Evolutionary conservation across 2,329 filamentous ascomycete species (phyloP).

Genomic region (Thermochaetoides dissita): DNA sequence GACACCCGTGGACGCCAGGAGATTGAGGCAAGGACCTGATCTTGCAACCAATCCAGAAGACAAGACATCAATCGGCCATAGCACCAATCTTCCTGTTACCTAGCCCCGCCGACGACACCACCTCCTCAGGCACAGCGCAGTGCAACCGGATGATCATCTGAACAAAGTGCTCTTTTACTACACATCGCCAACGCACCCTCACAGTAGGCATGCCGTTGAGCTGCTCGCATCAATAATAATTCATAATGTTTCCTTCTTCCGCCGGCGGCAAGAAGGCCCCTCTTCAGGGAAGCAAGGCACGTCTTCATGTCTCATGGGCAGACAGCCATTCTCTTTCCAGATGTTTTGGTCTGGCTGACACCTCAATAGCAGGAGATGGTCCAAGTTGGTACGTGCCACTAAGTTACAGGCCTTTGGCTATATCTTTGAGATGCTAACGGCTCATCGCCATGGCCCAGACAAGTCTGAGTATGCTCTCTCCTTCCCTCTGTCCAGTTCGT

Average conservation of each 20-base stretch:
- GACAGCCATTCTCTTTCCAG: constrained; percentile 1
- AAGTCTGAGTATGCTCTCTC: constrained; percentile 44
- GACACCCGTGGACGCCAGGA: too few species aligned
- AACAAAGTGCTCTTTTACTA: too few species aligned
- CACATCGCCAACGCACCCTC: too few species aligned
- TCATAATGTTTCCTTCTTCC: constrained; percentile 50
- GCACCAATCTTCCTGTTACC: too few species aligned
- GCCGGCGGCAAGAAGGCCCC: constrained; percentile 54
- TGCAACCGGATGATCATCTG: too few species aligned
- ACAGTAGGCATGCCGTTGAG: constrained; percentile 12
- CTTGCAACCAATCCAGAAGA: too few species aligned
- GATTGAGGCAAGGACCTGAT: constrained; percentile 2
- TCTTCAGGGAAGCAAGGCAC: constrained; percentile 44
- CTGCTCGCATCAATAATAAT: constrained; percentile 1
- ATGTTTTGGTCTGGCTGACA: constrained; percentile 6
- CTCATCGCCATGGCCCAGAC: constrained; percentile 25
- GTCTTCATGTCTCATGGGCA: constrained; percentile 16
- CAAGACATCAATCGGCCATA: too few species aligned
- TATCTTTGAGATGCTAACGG: too few species aligned
- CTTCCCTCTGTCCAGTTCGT: constrained; percentile 13
- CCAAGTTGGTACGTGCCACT: constrained; percentile 67
- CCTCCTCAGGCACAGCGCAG: too few species aligned
- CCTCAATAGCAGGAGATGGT: constrained; percentile 74
- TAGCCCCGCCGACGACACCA: too few species aligned
- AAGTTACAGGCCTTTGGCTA: too few species aligned